Percentiles rank a stretch among this genome's conserved stretches.
Conservation (phyloP, 192 early-diverging fungal genomes). For the Backusella mclennaniae region DNA sequence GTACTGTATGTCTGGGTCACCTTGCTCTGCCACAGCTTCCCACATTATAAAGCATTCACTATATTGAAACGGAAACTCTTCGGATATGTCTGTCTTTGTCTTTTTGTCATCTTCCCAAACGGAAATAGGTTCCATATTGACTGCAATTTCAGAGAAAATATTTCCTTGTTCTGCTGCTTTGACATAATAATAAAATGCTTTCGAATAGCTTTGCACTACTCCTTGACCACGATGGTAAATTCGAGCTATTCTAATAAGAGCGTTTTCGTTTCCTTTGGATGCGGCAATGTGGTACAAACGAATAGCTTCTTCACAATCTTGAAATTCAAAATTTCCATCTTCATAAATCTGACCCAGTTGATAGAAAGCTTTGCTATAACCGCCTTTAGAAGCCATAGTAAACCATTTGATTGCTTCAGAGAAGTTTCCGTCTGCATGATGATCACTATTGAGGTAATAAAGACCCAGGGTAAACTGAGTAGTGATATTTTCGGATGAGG, state of each 20-base stretch:
- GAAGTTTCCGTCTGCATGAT: background rate
- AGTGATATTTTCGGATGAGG: background rate
- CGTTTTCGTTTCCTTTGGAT: background rate
- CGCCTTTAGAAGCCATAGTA: background rate
- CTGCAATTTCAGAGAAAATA: background rate
- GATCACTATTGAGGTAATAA: background rate
- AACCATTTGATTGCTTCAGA: background rate
- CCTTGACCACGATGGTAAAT: background rate
- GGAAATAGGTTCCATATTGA: background rate
- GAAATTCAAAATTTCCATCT: background rate
- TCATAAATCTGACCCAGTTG: background rate
- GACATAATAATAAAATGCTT: background rate
- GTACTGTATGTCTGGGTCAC: background rate
- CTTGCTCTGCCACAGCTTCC: background rate
- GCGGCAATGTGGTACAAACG: background rate
- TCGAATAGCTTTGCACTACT: background rate
- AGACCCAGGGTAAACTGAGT: background rate
- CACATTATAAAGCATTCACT: background rate
- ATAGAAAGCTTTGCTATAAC: background rate
- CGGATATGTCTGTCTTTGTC: background rate
- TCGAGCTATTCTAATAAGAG: background rate
- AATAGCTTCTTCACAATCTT: background rate
- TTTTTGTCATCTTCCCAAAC: background rate
- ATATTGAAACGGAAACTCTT: background rate
- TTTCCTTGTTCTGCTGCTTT: background rate